Evolutionary conservation across 2,329 filamentous ascomycete genomes (phyloP), one percentile per base, ranked within the genome.

Genomic region (Fusarium duplospermum): DNA sequence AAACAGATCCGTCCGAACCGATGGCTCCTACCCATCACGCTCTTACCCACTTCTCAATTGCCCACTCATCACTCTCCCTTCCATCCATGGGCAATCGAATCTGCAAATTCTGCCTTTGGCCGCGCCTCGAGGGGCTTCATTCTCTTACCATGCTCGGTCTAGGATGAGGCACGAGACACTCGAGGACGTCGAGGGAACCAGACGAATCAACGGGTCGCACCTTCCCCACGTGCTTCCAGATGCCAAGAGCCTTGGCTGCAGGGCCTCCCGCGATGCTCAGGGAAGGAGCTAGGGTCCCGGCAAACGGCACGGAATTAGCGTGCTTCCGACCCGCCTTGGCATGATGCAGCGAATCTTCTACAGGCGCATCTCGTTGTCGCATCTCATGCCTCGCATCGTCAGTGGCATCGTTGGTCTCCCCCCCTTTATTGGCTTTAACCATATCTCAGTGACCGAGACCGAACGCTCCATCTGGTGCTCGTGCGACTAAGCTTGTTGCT

Each of bases 201-300:
- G 47, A 47, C 76, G 68, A 78, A 78, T 78, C 65, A 70, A 64
- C 9, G 33, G 22, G 14, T 33, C 47, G 35, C 42, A 33, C 36
- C n/a, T 27, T 38, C 59, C 67, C 72, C 76, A 78, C 76, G 76
- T 78, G 76, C 67, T 59, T 50, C 27, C 35, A 35, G 40, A 42
- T 66, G 71, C 69, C 68, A 66, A 75, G 74, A 67, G 64, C 60
- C 71, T 77, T 78, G 76, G 76, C 71, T 60, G 52, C 52, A n/a
- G 22, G 29, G 33, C 22, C 14, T 60, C 58, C 56, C 18, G 31
- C 52, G 40, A 50, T 60, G 20, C 6, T 29, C 64, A 52, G 50
- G 73, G 70, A 64, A 36, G 45, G n/a, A 22, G 35, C 64, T 47
- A 58, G 74, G 71, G 66, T 69, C 52, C 66, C 74, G 74, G 71